Conservation (phyloP, 495 filamentous ascomycete species). For the Penicillium atrosanguineum region DNA sequence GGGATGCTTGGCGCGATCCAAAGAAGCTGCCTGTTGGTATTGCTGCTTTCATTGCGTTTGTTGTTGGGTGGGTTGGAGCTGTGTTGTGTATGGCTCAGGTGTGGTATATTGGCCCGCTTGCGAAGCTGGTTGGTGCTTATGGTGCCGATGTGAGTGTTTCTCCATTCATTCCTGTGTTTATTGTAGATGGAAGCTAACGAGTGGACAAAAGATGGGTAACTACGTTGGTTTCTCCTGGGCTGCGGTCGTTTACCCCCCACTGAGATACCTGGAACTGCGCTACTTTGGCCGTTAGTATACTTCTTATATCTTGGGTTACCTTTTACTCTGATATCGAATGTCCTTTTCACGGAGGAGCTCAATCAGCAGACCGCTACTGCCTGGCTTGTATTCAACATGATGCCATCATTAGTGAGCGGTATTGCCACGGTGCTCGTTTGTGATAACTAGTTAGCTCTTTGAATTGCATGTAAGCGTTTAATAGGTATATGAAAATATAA, state of each 20-base stretch:
- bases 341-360: not conserved
- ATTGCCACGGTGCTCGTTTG: not conserved
- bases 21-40: constrained; percentile 59
- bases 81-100: constrained; percentile 70
- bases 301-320: not conserved
- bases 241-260: constrained; percentile 47
- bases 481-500: not conserved
- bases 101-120: constrained; percentile 66
- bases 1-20: constrained; percentile 59
- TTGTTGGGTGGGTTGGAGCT: constrained; percentile 68
- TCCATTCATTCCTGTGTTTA: not conserved
- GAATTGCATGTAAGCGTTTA: not conserved
- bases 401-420: not conserved
- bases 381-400: not conserved
- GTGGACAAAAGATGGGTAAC: constrained; percentile 41
- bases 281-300: constrained; percentile 39
- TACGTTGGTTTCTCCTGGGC: constrained; percentile 52
- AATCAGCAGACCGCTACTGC: not conserved
- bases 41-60: constrained; percentile 60
- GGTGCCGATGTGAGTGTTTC: constrained; percentile 54
- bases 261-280: constrained; percentile 48
- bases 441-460: not conserved
- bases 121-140: constrained; percentile 51
- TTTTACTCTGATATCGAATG: not conserved
- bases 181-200: constrained; percentile 1